Percentiles rank a stretch among this genome's conserved stretches.
phyloP scores from a whole-genome alignment of 768 basidiomycete genomes.

The Daedaleopsis nitida region DNA sequence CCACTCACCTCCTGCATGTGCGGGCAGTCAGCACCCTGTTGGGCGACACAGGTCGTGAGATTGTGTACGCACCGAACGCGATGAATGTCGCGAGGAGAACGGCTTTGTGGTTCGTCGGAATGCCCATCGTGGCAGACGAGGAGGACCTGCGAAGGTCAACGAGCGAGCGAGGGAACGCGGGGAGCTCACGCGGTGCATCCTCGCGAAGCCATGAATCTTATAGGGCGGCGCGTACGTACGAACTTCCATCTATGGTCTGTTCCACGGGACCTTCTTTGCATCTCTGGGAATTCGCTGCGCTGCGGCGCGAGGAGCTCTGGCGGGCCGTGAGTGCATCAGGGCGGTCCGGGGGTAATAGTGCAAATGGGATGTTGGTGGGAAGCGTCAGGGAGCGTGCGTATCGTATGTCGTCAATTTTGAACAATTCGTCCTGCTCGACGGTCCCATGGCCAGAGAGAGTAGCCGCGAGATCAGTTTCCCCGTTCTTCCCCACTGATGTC shows the following conservation, averaged over 20 bases:
- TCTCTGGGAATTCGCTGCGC: slow-evolving; percentile 3
- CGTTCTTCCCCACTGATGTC: slow-evolving; percentile 3
- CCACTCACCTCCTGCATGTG: slow-evolving; percentile 21
- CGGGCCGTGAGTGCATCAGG: slow-evolving; percentile 10
- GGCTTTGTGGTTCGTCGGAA: slow-evolving; percentile 64
- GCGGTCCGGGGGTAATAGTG: slow-evolving; percentile 10
- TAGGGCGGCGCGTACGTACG: slow-evolving; percentile 1
- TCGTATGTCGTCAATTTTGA: neutral
- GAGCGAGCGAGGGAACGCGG: slow-evolving; percentile 13
- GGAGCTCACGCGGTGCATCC: slow-evolving; percentile 13
- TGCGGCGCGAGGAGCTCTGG: slow-evolving; percentile 1
- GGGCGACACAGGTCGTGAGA: neutral
- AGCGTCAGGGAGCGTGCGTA: neutral
- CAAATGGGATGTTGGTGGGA: neutral
- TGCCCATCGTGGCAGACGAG: slow-evolving; percentile 35
- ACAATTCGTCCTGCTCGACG: neutral
- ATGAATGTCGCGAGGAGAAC: slow-evolving; percentile 69
- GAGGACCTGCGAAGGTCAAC: neutral
- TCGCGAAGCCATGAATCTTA: slow-evolving; percentile 8
- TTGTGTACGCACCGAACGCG: slow-evolving; percentile 60
- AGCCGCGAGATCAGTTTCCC: slow-evolving; percentile 15
- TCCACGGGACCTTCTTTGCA: neutral
- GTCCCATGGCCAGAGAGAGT: slow-evolving; percentile 7
- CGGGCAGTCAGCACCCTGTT: neutral
- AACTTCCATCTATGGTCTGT: neutral